These are phyloP conservation scores for Populus hybrid DNA, from an alignment of 441 rosid species.

Conservation along the genomic window DNA sequence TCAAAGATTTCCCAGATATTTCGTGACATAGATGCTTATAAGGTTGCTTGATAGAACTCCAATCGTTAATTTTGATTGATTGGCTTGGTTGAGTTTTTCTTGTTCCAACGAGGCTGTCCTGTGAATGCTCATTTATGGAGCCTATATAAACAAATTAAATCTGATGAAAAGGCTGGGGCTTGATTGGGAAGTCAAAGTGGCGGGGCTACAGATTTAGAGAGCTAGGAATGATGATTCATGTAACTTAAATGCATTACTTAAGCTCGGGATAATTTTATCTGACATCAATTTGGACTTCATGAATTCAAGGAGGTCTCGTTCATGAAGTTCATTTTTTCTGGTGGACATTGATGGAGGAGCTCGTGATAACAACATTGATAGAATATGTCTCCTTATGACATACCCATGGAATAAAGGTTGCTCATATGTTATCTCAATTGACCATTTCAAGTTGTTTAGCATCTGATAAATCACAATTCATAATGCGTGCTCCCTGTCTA, in stretches of 20 bases:
- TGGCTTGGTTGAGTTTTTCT: neutral
- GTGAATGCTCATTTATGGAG: neutral
- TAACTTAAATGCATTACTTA: neutral
- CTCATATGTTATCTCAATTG: neutral
- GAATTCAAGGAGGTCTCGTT: neutral
- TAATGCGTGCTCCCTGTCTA: no score
- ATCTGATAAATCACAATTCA: neutral
- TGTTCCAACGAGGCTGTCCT: neutral
- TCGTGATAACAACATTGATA: neutral
- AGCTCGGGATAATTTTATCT: neutral
- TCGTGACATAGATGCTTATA: neutral
- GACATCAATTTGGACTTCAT: neutral
- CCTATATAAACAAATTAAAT: neutral
- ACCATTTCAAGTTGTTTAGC: neutral
- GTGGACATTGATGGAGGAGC: neutral
- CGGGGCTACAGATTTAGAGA: neutral
- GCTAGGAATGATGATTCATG: neutral
- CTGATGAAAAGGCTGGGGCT: neutral
- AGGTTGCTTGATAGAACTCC: neutral
- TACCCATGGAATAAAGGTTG: neutral
- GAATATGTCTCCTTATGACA: neutral
- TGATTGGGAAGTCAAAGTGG: neutral
- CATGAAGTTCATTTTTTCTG: neutral
- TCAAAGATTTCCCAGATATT: neutral
- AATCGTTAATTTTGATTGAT: neutral